Percentiles rank a stretch among this genome's conserved stretches.
Evolutionary conservation across 192 early-diverging fungal genomes (phyloP).

Genomic region (Mortierella antarctica): DNA sequence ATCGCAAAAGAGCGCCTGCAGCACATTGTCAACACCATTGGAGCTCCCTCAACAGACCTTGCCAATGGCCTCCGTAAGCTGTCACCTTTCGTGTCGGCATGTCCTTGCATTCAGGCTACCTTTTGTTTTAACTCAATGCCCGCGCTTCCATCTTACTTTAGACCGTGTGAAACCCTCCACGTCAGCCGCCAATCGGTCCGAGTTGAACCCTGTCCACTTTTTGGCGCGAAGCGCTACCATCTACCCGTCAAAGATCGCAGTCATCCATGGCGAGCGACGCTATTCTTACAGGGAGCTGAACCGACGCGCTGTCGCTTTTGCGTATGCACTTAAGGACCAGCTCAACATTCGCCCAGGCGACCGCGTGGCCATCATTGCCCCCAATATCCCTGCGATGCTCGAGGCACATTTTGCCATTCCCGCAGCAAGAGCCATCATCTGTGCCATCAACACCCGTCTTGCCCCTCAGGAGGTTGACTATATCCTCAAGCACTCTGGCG

Average conservation of each 20-base stretch:
- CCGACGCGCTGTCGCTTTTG: conserved; percentile 56
- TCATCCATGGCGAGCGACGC: conserved; percentile 51
- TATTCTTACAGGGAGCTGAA: conserved; percentile 62
- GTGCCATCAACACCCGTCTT: conserved; percentile 68
- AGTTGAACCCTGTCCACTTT: conserved; percentile 66
- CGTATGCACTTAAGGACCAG: conserved; percentile 53
- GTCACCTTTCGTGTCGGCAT: not conserved
- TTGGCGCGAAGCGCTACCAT: conserved; percentile 61
- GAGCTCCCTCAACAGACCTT: conserved; percentile 9
- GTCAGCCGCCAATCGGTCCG: conserved; percentile 30
- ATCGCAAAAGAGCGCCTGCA: conserved; percentile 42
- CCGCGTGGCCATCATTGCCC: conserved; percentile 62
- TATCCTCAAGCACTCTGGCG: conserved; percentile 63
- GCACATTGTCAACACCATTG: conserved; percentile 42
- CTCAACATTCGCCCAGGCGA: conserved; percentile 55
- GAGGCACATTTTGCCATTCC: conserved; percentile 75
- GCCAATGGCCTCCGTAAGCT: conserved; percentile 31
- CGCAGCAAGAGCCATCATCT: conserved; percentile 62
- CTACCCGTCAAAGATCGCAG: conserved; percentile 59
- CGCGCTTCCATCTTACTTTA: not conserved
- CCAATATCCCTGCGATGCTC: conserved; percentile 66
- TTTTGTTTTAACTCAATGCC: not conserved
- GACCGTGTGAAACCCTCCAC: conserved; percentile 38
- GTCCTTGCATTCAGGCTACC: not conserved
- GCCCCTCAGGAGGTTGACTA: conserved; percentile 64